A percentile compares a stretch with the other conserved stretches of the same genome.
Evolutionary conservation across 2,329 filamentous ascomycete species (phyloP).

Genomic region (Scedosporium minutisporum): DNA sequence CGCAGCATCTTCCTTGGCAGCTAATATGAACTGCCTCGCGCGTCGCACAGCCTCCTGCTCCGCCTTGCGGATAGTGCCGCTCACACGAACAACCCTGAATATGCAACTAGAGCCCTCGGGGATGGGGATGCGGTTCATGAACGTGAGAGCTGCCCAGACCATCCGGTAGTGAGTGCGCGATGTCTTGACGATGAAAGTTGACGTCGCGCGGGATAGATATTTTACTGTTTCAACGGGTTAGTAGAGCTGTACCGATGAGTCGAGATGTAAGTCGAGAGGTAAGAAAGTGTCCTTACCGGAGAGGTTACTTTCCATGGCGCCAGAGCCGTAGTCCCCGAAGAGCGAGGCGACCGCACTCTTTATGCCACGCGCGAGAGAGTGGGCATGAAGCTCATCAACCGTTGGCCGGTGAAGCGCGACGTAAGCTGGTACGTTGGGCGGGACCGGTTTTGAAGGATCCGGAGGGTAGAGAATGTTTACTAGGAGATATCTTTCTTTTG

Average conservation of each 20-base stretch:
- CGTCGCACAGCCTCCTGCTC: conserved; percentile 82
- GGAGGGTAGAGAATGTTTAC: conserved; percentile 84
- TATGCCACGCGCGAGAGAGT: conserved; percentile 58
- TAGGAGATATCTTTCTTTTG: conserved; percentile 94
- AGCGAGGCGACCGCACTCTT: conserved; percentile 59
- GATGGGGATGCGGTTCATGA: conserved; percentile 61
- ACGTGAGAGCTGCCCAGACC: conserved; percentile 81
- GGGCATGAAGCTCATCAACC: conserved; percentile 57
- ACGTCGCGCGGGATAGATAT: conserved; percentile 86
- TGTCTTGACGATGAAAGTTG: conserved; percentile 82
- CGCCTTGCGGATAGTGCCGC: conserved; percentile 84
- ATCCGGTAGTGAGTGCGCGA: conserved; percentile 74
- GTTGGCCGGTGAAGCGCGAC: conserved; percentile 74
- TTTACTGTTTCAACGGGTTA: conserved; percentile 53
- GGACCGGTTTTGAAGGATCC: conserved; percentile 25
- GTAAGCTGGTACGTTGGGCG: conserved; percentile 41
- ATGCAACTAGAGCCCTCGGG: conserved; percentile 57
- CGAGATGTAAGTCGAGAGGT: not conserved
- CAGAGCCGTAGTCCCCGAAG: conserved; percentile 84
- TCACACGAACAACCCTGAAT: conserved; percentile 76
- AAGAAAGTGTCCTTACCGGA: conserved; percentile 39
- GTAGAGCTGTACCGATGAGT: not conserved
- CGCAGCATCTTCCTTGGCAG: conserved; percentile 43
- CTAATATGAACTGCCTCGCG: conserved; percentile 61
- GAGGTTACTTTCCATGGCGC: conserved; percentile 59